Evolutionary conservation across 495 filamentous ascomycete genomes (phyloP), one percentile per base, ranked within the genome.

Genomic region (Penicillium angulare): DNA sequence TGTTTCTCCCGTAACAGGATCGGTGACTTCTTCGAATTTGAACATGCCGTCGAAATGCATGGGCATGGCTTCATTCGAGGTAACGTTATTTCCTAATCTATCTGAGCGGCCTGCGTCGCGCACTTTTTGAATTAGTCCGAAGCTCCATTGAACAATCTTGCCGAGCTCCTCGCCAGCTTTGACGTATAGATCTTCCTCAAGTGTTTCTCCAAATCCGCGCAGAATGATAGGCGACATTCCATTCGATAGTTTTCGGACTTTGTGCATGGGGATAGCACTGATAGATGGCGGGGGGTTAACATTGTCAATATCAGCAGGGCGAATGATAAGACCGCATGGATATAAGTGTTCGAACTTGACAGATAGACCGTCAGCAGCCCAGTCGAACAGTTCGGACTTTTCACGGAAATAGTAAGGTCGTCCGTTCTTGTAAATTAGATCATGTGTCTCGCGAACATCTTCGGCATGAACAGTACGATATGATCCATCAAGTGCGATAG

Each of bases 41-140:
- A 81, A 82, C 23, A 80, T 61, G 0, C 79, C 79, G 36, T 82
- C 79, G 35, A 73, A 81, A 47, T 82, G 79, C 63, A 79, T 78
- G 4, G 79, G 77, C 78, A 82, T 80, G 29, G 68, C 70, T 49
- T 83, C 79, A 34, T 64, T 67, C 5, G 72, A 76, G 1, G 74
- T 66, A 20, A 81, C 74, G 35, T 77, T 79, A 45, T 78, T 80
- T 18, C 32, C 64, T 57, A 46, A 65, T 43, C 50, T 60, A 40
- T 59, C 65, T 6, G 53, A 55, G 40, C 63, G 65, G 3, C 57
- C 62, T 8, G 57, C 60, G 44, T 82, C 77, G 33, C 73, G 73
- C 21, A 83, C 75, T 45, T 79, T 72, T 7, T 71, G 64, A 17
- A 79, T 67, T n/a, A 73, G 53, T 0, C 74, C 77, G 35, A 76